phyloP scores from a whole-genome alignment of 306 rosid genomes.

The Lotus japonicus region DNA sequence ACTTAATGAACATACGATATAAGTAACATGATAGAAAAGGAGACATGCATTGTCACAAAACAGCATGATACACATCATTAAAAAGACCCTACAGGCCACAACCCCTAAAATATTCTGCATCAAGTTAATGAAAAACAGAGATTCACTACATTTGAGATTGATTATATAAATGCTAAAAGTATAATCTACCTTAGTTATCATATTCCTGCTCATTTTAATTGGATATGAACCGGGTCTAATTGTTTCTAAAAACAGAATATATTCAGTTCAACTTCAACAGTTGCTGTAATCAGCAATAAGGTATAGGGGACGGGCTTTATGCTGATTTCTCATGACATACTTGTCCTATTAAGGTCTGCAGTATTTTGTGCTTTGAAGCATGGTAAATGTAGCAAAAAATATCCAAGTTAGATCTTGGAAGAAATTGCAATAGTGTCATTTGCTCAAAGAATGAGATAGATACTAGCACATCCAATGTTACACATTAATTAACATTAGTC shows the following conservation, averaged over 20 bases:
- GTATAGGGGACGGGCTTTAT: neutral
- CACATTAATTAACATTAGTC: too few relatives aligned
- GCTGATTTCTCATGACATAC: neutral
- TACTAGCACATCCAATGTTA: too few relatives aligned
- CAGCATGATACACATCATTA: neutral
- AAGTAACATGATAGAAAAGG: neutral
- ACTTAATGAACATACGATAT: neutral
- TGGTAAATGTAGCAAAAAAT: too few relatives aligned
- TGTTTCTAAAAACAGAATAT: neutral
- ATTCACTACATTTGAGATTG: neutral
- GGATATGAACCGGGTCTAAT: neutral
- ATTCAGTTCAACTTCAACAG: neutral
- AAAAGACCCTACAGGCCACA: neutral
- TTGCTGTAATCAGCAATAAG: neutral
- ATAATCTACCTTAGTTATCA: neutral
- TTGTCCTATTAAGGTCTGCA: neutral
- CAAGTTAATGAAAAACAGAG: neutral
- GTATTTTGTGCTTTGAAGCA: neutral
- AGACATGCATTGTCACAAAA: neutral
- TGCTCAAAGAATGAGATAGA: too few relatives aligned
- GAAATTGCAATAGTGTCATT: neutral
- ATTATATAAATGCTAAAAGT: neutral
- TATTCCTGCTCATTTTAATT: neutral
- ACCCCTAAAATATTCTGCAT: neutral
- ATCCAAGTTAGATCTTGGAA: neutral